A percentile compares a stretch with the other conserved stretches of the same genome.
phyloP scores from a whole-genome alignment of 2,329 filamentous ascomycete genomes.

The Escovopsis sp. region DNA sequence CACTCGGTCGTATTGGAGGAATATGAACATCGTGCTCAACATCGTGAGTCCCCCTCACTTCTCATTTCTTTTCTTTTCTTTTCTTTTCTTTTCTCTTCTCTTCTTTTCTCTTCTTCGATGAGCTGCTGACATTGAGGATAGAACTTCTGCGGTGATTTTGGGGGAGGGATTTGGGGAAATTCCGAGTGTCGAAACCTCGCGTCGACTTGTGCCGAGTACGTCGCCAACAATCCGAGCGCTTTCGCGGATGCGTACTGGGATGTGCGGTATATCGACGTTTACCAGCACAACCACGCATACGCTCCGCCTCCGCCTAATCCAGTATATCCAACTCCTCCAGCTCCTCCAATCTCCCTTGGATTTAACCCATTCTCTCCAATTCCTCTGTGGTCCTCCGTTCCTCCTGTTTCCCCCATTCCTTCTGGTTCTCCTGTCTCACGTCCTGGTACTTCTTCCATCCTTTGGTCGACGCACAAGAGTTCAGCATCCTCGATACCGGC shows the following conservation, averaged over 20 bases:
- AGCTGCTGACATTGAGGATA: conserved; percentile 10
- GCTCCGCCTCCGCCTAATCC: not conserved
- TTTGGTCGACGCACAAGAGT: too few species aligned
- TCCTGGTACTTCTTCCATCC: too few species aligned
- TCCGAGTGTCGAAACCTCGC: conserved; percentile 26
- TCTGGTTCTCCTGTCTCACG: too few species aligned
- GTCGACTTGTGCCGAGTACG: conserved; percentile 30
- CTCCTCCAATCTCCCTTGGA: too few species aligned
- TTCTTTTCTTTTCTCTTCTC: too few species aligned
- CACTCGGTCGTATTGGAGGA: conserved; percentile 48
- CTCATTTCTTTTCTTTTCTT: too few species aligned
- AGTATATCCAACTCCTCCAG: too few species aligned
- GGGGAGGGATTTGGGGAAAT: conserved; percentile 31
- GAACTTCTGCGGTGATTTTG: conserved; percentile 68
- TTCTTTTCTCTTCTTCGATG: not conserved
- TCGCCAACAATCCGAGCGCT: conserved; percentile 28
- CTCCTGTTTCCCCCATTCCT: too few species aligned
- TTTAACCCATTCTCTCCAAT: too few species aligned
- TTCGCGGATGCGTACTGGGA: conserved; percentile 34
- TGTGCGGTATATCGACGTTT: conserved; percentile 39
- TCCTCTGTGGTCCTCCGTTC: too few species aligned
- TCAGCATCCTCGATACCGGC: too few species aligned
- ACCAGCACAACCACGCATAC: conserved; percentile 12
- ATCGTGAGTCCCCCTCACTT: conserved; percentile 27
- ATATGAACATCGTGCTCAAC: conserved; percentile 60